Percentiles rank a stretch among this genome's conserved stretches.
Evolutionary conservation across 2,329 filamentous ascomycete genomes (phyloP).

Genomic region (Nigrospora sphaerica): DNA sequence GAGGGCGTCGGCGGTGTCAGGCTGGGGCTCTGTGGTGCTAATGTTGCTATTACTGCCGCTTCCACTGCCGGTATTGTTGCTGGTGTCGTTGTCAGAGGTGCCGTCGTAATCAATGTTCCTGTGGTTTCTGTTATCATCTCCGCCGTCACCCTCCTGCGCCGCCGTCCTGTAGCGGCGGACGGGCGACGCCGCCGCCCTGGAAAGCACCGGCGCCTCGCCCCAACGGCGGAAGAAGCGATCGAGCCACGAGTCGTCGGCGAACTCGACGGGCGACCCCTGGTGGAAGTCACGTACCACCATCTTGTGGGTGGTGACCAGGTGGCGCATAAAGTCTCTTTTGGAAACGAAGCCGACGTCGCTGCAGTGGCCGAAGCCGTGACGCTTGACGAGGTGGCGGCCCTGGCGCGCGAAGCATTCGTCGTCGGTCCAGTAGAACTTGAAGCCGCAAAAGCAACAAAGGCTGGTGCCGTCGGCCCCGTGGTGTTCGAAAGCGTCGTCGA

Average conservation of each 20-base stretch:
- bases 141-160: too few species aligned
- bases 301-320: neutral
- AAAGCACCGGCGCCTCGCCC: neutral
- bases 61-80: too few species aligned
- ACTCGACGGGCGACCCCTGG: neutral
- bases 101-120: too few species aligned
- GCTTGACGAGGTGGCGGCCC: conserved; percentile 1
- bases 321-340: neutral
- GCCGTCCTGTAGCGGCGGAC: too few species aligned
- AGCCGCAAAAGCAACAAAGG: neutral
- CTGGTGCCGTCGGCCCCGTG: neutral
- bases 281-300: neutral
- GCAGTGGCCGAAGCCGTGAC: neutral
- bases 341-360: neutral
- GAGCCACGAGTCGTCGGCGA: neutral
- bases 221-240: neutral
- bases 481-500: conserved; percentile 1
- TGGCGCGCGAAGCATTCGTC: conserved; percentile 1
- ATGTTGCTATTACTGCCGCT: too few species aligned
- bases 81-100: too few species aligned
- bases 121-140: too few species aligned
- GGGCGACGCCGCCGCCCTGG: too few species aligned
- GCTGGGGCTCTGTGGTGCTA: too few species aligned
- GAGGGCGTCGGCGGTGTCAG: too few species aligned
- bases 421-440: conserved; percentile 2